A percentile compares a stretch with the other conserved stretches of the same genome.
Evolutionary conservation across 148 eudicot species (phyloP).

Genomic region (Vaccinium vitisidaea): DNA sequence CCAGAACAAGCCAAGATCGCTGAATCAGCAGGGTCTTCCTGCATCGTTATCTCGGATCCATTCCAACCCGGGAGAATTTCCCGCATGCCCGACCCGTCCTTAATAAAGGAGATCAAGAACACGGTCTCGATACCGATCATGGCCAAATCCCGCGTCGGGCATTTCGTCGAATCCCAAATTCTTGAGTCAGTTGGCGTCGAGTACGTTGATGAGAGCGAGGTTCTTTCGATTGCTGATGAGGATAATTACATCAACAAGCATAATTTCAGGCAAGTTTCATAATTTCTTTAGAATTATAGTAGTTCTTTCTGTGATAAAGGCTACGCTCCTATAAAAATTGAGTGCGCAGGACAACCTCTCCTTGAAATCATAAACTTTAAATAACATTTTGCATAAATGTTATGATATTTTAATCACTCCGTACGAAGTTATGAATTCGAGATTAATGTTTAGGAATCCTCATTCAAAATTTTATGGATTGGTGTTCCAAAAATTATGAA

Average conservation of each 20-base stretch:
- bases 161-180: constrained; percentile 70
- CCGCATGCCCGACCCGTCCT: constrained; percentile 54
- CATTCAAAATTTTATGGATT: no score
- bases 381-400: no score
- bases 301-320: no score
- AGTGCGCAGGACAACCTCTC: no score
- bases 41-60: constrained; percentile 30
- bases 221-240: constrained; percentile 42
- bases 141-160: constrained; percentile 55
- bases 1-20: constrained; percentile 57
- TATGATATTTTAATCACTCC: no score
- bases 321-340: no score
- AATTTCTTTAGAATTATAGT: no score
- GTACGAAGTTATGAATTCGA: no score
- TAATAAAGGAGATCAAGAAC: constrained; percentile 48
- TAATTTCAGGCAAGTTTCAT: constrained; percentile 26
- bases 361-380: no score
- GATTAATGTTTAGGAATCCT: no score
- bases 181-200: constrained; percentile 55
- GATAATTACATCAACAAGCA: constrained; percentile 64
- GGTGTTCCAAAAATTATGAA: no score
- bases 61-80: constrained; percentile 27
- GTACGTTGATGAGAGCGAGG: constrained; percentile 64
- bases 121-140: constrained; percentile 48
- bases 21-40: constrained; percentile 64